phyloP scores from a whole-genome alignment of 2,329 filamentous ascomycete species.

The Elsinoe necatrix region DNA sequence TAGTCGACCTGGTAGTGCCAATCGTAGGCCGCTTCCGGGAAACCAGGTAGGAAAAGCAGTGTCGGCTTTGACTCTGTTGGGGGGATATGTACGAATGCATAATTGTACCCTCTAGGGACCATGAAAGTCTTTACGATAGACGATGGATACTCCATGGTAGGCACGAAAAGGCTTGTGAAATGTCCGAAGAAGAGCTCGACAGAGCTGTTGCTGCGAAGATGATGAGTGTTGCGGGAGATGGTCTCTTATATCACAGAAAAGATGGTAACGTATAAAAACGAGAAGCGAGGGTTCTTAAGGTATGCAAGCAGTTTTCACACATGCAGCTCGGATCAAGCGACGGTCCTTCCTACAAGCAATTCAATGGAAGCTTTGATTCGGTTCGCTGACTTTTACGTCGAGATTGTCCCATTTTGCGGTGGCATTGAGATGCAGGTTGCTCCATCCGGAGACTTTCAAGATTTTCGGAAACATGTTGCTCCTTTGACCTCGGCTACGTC shows the following conservation, averaged over 20 bases:
- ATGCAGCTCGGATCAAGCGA: not conserved
- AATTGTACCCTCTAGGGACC: conserved; percentile 5
- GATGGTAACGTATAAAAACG: too few species aligned
- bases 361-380: too few species aligned
- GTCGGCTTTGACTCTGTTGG: conserved; percentile 22
- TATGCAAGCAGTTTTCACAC: too few species aligned
- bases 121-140: not conserved
- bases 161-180: not conserved
- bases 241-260: not conserved
- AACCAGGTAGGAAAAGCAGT: conserved; percentile 41
- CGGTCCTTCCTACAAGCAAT: too few species aligned
- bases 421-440: not conserved
- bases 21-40: conserved; percentile 39
- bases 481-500: not conserved
- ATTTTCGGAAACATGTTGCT: not conserved
- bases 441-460: conserved; percentile 1
- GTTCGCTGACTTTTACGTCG: not conserved
- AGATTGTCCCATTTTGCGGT: not conserved
- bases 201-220: not conserved
- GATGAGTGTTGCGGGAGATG: not conserved
- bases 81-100: conserved; percentile 1
- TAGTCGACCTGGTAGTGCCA: conserved; percentile 37
- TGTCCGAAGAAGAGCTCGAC: not conserved
- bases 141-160: conserved; percentile 10
- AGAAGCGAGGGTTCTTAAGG: too few species aligned